phyloP scores from a whole-genome alignment of 2,329 filamentous ascomycete genomes.

The Macrophomina phaseolina region DNA sequence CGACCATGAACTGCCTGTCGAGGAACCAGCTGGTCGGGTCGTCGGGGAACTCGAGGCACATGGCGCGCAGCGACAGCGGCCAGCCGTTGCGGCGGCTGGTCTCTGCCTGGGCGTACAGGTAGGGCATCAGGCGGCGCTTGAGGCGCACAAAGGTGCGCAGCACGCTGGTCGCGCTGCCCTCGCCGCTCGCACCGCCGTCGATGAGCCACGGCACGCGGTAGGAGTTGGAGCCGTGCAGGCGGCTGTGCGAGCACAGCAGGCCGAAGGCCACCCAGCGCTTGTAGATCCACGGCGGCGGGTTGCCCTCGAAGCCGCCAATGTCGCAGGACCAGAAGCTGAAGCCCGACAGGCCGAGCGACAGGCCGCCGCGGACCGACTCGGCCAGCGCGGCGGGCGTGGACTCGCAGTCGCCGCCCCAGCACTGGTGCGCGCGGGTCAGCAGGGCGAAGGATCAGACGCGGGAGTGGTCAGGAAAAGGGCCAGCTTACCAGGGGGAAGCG shows the following conservation, averaged over 20 bases:
- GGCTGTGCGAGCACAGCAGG: constrained; percentile 71
- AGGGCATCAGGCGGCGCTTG: constrained; percentile 64
- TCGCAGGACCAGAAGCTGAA: constrained; percentile 74
- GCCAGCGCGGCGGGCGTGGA: constrained; percentile 75
- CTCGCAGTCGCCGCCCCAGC: constrained; percentile 78
- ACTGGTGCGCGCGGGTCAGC: constrained; percentile 42
- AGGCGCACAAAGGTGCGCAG: constrained; percentile 59
- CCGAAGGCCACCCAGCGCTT: constrained; percentile 82
- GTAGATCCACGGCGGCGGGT: constrained; percentile 70
- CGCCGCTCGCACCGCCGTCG: constrained; percentile 63
- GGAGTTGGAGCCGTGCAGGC: constrained; percentile 71
- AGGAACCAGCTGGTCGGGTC: constrained; percentile 72
- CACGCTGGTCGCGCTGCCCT: constrained; percentile 57
- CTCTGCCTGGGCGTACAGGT: constrained; percentile 60
- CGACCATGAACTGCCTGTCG: constrained; percentile 78
- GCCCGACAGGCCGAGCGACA: constrained; percentile 67
- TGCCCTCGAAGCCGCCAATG: constrained; percentile 75
- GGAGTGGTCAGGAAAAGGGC: not conserved
- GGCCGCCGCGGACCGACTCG: constrained; percentile 70
- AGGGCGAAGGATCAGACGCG: not conserved
- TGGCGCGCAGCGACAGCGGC: constrained; percentile 66
- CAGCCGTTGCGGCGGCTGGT: constrained; percentile 60
- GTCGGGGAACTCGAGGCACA: constrained; percentile 73
- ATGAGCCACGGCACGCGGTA: constrained; percentile 79
- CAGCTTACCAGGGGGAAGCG: constrained; percentile 62